Percentiles rank a stretch among this genome's conserved stretches.
These are phyloP conservation scores for Metarhizium rileyi DNA, from an alignment of 2,329 filamentous ascomycete genomes.

Conservation along the genomic window DNA sequence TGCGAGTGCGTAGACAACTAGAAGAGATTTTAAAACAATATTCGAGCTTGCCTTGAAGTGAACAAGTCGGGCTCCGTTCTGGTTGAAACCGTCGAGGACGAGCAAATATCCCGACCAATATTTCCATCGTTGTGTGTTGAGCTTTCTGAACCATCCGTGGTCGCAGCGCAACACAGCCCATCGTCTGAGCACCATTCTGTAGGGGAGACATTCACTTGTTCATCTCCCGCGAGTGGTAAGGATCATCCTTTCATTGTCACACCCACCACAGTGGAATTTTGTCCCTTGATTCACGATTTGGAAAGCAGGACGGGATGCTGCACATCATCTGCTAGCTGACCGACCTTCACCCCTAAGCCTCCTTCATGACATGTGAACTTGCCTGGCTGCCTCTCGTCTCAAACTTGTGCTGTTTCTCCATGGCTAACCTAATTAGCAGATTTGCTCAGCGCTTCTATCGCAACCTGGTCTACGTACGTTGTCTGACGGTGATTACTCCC, in stretches of 20 bases:
- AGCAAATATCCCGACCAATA: neutral
- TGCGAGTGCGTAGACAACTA: slow-evolving; percentile 29
- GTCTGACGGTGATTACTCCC: slow-evolving; percentile 12
- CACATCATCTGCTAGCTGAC: neutral
- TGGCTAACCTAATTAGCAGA: slow-evolving; percentile 16
- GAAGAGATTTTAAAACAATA: slow-evolving; percentile 15
- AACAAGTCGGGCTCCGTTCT: slow-evolving; percentile 13
- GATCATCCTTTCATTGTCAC: slow-evolving; percentile 10
- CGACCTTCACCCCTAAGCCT: neutral
- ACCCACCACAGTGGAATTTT: neutral
- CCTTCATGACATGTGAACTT: neutral
- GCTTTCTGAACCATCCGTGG: slow-evolving; percentile 12
- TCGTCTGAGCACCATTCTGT: slow-evolving; percentile 29
- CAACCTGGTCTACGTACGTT: slow-evolving; percentile 8
- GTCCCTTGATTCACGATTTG: neutral
- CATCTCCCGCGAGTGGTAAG: slow-evolving; percentile 74
- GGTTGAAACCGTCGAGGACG: slow-evolving; percentile 3
- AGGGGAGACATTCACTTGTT: slow-evolving; percentile 98
- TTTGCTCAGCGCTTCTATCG: slow-evolving; percentile 19
- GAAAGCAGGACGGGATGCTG: neutral
- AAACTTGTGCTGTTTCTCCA: neutral
- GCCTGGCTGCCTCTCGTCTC: neutral
- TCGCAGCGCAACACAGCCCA: slow-evolving; percentile 13
- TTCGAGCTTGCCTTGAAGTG: slow-evolving; percentile 22
- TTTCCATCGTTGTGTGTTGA: slow-evolving; percentile 8